phyloP scores from a whole-genome alignment of 495 filamentous ascomycete genomes.

The Penicillium dipodomyicola region DNA sequence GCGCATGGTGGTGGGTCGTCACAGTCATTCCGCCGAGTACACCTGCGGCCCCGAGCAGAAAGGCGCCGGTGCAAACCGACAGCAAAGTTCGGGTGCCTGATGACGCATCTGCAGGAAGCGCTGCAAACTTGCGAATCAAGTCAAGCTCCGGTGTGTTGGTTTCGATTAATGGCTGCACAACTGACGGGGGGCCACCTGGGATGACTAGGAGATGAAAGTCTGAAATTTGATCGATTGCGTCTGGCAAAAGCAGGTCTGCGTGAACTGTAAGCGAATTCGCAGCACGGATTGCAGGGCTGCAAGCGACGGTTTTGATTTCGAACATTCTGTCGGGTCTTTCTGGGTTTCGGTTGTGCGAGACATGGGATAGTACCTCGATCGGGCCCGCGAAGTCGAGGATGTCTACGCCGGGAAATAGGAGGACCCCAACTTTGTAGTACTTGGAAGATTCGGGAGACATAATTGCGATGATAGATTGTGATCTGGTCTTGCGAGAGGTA shows the following conservation, averaged over 20 bases:
- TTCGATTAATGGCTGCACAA: conserved; percentile 23
- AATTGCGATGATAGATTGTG: neutral
- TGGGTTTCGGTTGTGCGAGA: conserved; percentile 32
- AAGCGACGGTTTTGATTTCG: conserved; percentile 29
- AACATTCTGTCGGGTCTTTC: conserved; percentile 33
- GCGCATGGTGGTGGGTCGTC: conserved; percentile 64
- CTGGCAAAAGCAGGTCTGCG: conserved; percentile 41
- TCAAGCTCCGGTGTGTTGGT: conserved; percentile 25
- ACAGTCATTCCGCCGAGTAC: conserved; percentile 70
- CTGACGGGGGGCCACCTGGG: conserved; percentile 45
- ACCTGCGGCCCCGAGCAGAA: conserved; percentile 69
- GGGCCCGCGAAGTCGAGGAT: conserved; percentile 66
- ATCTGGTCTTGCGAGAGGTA: conserved; percentile 3
- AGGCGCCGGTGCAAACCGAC: conserved; percentile 71
- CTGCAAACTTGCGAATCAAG: conserved; percentile 33
- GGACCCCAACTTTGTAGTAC: conserved; percentile 36
- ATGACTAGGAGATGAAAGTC: conserved; percentile 72
- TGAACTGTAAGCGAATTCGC: conserved; percentile 26
- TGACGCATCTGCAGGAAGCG: conserved; percentile 18
- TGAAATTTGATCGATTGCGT: conserved; percentile 59
- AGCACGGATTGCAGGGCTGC: conserved; percentile 35
- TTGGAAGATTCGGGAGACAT: conserved; percentile 15
- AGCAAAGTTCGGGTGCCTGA: conserved; percentile 54
- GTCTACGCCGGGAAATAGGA: conserved; percentile 49
- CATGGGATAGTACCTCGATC: conserved; percentile 52